Evolutionary conservation across 371 early-diverging fungal genomes (phyloP).

Genomic region (Saksenaea oblongispora): DNA sequence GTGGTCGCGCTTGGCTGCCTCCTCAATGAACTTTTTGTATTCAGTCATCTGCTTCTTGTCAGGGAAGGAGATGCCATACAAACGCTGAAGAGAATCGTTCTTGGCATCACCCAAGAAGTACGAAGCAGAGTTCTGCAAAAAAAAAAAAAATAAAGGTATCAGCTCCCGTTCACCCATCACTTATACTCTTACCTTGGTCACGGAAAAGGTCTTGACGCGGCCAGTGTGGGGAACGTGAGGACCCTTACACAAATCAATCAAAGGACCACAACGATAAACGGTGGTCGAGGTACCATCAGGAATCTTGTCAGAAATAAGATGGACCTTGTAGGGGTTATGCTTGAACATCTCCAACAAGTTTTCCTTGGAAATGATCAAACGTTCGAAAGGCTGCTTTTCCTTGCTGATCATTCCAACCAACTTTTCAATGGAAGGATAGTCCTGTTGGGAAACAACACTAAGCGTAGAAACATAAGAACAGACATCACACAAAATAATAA

Average conservation of each 20-base stretch:
- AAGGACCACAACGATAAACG: slow-evolving; percentile 97
- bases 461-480: not conserved
- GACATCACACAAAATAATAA: not conserved
- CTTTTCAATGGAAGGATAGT: slow-evolving; percentile 88
- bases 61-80: slow-evolving; percentile 99
- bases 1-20: slow-evolving; percentile 98
- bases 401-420: slow-evolving; percentile 87
- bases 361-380: slow-evolving; percentile 88
- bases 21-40: slow-evolving; percentile 92
- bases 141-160: too few species aligned
- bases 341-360: slow-evolving; percentile 97
- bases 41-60: slow-evolving; percentile 94
- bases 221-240: slow-evolving; percentile 98
- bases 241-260: slow-evolving; percentile 99
- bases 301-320: slow-evolving; percentile 91
- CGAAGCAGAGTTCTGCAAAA: slow-evolving; percentile 88
- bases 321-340: slow-evolving; percentile 96
- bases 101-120: slow-evolving; percentile 98
- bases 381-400: slow-evolving; percentile 96
- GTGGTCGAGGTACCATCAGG: slow-evolving; percentile 96
- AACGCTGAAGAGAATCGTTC: slow-evolving; percentile 97
- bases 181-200: slow-evolving; percentile 70
- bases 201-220: slow-evolving; percentile 91
- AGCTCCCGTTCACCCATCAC: not conserved
- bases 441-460: slow-evolving; percentile 76